phyloP scores from a whole-genome alignment of 2,329 filamentous ascomycete species.

The Exophiala aquamarina region DNA sequence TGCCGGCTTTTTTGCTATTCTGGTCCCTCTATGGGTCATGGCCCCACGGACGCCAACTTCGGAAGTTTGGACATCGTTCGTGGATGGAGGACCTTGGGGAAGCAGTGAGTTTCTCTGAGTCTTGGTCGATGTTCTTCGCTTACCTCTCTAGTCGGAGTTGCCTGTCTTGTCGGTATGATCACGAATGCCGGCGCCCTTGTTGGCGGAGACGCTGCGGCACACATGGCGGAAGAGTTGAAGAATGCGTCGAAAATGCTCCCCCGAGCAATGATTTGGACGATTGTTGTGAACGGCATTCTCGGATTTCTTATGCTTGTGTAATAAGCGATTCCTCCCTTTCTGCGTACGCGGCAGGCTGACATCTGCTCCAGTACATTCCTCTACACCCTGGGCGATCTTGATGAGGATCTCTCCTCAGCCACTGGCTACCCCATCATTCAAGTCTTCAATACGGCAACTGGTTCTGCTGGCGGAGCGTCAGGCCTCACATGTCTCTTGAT shows the following conservation, averaged over 20 bases:
- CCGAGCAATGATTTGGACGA: constrained; percentile 35
- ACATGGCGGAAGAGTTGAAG: constrained; percentile 44
- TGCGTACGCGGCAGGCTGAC: too few relatives aligned
- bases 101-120: too few relatives aligned
- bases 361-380: too few relatives aligned
- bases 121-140: too few relatives aligned
- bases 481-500: constrained; percentile 34
- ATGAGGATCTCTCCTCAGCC: constrained; percentile 29
- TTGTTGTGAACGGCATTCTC: constrained; percentile 37
- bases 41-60: constrained; percentile 36
- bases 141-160: constrained; percentile 41
- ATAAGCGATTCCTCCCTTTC: background rate
- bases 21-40: constrained; percentile 34
- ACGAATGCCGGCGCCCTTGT: constrained; percentile 42
- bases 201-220: constrained; percentile 45
- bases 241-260: constrained; percentile 39
- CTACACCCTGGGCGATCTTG: constrained; percentile 33
- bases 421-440: constrained; percentile 39
- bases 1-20: constrained; percentile 33
- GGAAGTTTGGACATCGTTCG: constrained; percentile 49
- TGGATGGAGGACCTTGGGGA: constrained; percentile 42
- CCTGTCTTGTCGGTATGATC: constrained; percentile 42
- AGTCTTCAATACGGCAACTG: constrained; percentile 37
- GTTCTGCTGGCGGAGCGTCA: constrained; percentile 30
- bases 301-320: constrained; percentile 28